Percentiles rank a stretch among this genome's conserved stretches.
Evolutionary conservation across 805 yeast species (phyloP).

Genomic region (Candida pseudoglaebosa): DNA sequence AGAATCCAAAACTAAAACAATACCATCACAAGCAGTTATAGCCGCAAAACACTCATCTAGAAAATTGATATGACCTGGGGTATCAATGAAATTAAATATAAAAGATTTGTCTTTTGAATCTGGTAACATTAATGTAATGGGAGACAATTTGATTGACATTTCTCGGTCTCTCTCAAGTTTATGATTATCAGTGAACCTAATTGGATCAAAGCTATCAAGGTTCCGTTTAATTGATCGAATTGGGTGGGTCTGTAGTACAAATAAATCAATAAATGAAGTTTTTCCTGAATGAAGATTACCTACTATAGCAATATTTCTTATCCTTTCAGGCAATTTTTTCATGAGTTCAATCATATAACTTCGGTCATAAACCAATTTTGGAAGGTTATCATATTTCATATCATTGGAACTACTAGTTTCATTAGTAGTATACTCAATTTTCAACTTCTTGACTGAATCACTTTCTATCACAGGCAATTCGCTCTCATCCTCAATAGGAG

Average conservation of each 20-base stretch:
- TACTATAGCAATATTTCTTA: constrained; percentile 71
- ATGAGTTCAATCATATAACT: constrained; percentile 54
- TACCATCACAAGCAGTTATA: constrained; percentile 58
- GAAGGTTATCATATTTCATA: constrained; percentile 35
- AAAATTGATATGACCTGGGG: constrained; percentile 92
- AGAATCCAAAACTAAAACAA: constrained; percentile 70
- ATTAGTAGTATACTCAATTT: constrained; percentile 31
- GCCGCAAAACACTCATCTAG: constrained; percentile 67
- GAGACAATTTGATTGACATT: constrained; percentile 57
- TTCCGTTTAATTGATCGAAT: constrained; percentile 15
- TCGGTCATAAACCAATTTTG: constrained; percentile 57
- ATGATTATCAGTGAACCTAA: constrained; percentile 70
- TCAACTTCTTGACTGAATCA: constrained; percentile 33
- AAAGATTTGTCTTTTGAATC: constrained; percentile 50
- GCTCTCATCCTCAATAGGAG: constrained; percentile 28
- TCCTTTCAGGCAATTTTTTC: constrained; percentile 51
- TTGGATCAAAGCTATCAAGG: constrained; percentile 39
- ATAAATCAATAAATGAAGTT: constrained; percentile 67
- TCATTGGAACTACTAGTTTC: constrained; percentile 5
- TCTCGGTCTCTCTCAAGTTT: constrained; percentile 69
- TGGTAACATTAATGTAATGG: constrained; percentile 57
- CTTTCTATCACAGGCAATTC: constrained; percentile 68
- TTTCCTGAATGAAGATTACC: constrained; percentile 87
- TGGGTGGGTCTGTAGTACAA: constrained; percentile 64
- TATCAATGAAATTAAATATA: constrained; percentile 65